Evolutionary conservation across 106 monocot species (phyloP), one percentile per base, ranked within the genome.

Genomic region (Dendrobium chrysotoxum): DNA sequence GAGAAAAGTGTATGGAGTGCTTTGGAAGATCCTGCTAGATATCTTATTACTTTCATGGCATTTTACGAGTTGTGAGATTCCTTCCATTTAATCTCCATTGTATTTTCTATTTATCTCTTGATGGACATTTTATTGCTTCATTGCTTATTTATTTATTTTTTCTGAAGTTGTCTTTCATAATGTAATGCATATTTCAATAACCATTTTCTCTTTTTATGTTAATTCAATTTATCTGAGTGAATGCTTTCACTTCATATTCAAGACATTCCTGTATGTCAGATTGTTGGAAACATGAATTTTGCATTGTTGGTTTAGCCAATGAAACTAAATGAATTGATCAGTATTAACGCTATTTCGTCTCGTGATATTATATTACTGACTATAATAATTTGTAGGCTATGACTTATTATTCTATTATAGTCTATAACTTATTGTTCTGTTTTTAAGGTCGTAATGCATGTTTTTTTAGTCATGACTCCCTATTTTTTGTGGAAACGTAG

Each of bases 1-100:
- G 84, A 93, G 75, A 89, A 84, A 80, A 96, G 96, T 84, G 20
- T 96, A 7, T 96, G 96, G 96, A 80, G 87, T 88, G 86, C 96
- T 85, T 78, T 96, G 41, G 96, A 96, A 85, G 93, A 93, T 71
- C 96, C 96, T 77, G 93, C 96, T 76, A 93, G 91, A 93, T 96
- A 96, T 83, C 84, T 93, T 50, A 61, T 92, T 70, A 93, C 92
- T 39, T 93, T 96, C 82, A 85, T 93, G 80, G 93, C 96, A 79
- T 96, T 96, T 78, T 92, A 91, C 79, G 86, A 96, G 80, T 80
- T 96, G 96, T 93, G 79, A 92, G 92, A 77, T 70, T 81, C 79
- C 53, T 21, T 47, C 55, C 46, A n/a, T 68, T 39, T 73, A 30
- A 44, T 2, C 8, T 15, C 26, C 44, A 47, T 26, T 5, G 5